phyloP scores from a whole-genome alignment of 495 filamentous ascomycete species.

The Amniculicola lignicola region DNA sequence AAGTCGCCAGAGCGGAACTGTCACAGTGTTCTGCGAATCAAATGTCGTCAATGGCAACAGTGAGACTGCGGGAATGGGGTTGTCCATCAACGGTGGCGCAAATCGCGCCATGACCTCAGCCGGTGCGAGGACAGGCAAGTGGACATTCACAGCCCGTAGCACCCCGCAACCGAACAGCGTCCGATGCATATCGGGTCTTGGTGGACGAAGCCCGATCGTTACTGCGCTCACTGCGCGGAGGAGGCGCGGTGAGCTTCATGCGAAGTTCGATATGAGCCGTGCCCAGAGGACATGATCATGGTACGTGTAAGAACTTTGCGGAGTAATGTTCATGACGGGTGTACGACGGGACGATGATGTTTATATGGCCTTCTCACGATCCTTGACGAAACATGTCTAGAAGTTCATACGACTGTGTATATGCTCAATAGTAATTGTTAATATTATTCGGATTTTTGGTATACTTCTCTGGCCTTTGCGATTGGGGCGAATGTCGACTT shows the following conservation, averaged over 20 bases:
- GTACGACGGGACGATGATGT: too few species aligned
- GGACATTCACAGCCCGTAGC: slow-evolving; percentile 11
- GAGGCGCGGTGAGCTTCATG: slow-evolving; percentile 8
- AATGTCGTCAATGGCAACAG: slow-evolving; percentile 25
- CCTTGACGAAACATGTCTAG: too few species aligned
- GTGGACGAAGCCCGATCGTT: slow-evolving; percentile 4
- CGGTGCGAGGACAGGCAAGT: slow-evolving; percentile 7
- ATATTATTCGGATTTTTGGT: too few species aligned
- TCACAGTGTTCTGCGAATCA: slow-evolving; percentile 24
- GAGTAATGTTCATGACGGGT: too few species aligned
- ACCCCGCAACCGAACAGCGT: slow-evolving; percentile 26
- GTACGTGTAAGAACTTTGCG: too few species aligned
- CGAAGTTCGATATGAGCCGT: not conserved
- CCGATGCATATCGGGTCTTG: slow-evolving; percentile 4
- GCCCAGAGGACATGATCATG: too few species aligned
- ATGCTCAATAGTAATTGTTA: too few species aligned
- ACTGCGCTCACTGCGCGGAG: not conserved
- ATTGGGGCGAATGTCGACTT: too few species aligned
- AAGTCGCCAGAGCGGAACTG: slow-evolving; percentile 18
- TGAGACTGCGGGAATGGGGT: slow-evolving; percentile 14
- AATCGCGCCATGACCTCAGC: slow-evolving; percentile 15
- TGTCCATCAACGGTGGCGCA: slow-evolving; percentile 15
- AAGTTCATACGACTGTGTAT: too few species aligned
- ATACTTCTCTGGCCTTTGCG: too few species aligned
- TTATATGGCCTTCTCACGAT: not conserved